Percentiles rank a stretch among this genome's conserved stretches.
Conservation (phyloP, 495 filamentous ascomycete genomes). For the Amphirosellinia nigrospora region DNA sequence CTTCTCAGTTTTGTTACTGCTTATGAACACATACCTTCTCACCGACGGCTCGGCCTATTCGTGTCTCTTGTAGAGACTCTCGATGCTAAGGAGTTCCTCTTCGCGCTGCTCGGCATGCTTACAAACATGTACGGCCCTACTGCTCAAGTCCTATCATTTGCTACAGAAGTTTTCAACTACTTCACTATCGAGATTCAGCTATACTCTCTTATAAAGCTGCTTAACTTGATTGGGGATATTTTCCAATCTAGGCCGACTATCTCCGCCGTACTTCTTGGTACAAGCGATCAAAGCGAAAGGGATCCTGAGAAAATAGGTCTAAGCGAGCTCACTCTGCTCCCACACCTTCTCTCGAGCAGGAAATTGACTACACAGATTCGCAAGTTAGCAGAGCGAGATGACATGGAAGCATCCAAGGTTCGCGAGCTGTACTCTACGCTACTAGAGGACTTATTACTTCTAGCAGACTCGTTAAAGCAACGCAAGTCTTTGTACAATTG, state of each 20-base stretch:
- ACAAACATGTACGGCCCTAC: conserved; percentile 68
- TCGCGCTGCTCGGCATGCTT: conserved; percentile 73
- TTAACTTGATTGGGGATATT: conserved; percentile 73
- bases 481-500: conserved; percentile 67
- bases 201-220: conserved; percentile 70
- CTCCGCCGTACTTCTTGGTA: conserved; percentile 70
- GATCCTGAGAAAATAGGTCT: conserved; percentile 65
- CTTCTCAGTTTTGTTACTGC: conserved; percentile 91
- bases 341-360: conserved; percentile 57
- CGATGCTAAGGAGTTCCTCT: conserved; percentile 81
- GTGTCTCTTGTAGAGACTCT: conserved; percentile 79
- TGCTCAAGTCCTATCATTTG: conserved; percentile 57
- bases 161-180: conserved; percentile 57
- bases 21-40: conserved; percentile 90
- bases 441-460: conserved; percentile 67
- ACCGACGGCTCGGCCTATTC: conserved; percentile 81
- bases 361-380: conserved; percentile 55
- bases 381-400: conserved; percentile 57
- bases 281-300: conserved; percentile 64
- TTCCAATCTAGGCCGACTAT: conserved; percentile 71
- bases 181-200: conserved; percentile 72
- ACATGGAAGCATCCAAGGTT: conserved; percentile 65
- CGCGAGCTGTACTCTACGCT: conserved; percentile 72
- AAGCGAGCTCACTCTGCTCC: conserved; percentile 67
- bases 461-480: conserved; percentile 64